Base-by-base conservation (phyloP, 2,329 filamentous ascomycete species). In the Aspergillus ustus region DNA sequence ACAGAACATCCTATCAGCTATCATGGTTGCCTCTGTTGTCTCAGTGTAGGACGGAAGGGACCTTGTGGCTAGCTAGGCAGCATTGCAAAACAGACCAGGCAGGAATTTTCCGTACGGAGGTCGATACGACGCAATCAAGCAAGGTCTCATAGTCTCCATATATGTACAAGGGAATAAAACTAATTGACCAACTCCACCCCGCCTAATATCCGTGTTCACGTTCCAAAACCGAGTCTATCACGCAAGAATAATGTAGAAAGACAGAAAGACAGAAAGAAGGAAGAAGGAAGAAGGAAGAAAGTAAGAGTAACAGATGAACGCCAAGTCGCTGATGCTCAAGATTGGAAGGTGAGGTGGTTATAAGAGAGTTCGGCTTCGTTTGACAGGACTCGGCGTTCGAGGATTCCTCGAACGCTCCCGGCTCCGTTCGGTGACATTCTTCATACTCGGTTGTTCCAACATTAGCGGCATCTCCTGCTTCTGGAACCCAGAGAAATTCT, bases 331-430 rank as follows among this genome's bases (percentile, higher is more conserved):
- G 19, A 67, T 67, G 63, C 64, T 63, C n/a, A 50, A 45, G 44
- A 48, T 3, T 20, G n/a, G 9, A 37, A 44, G 6, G 15, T 9
- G 28, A 44, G 6, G 15, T 9, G 28, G 43, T 60, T 40, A 64
- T 31, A 62, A 52, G 2, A 73, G 69, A 22, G 64, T 68, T 48
- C 68, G 63, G 31, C 59, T 58, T 15, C 73, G 68, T 62, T 78
- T 78, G 2, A 69, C 67, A 3, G 77, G 77, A 62, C 75, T 78
- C 17, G 77, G 77, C 2, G 73, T 77, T n/a, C 74, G 74, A 52
- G 74, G 61, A 48, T 76, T 72, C 11, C 65, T 65, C 46, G 72
- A 70, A 4, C 72, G 69, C 43, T 72, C 71, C 20, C 71, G 74
- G 50, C 65, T 73, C 45, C 72, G 72, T 44, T 71, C 73, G 2